phyloP scores from a whole-genome alignment of 2,329 filamentous ascomycete genomes.

The Sporothrix variecibatus region DNA sequence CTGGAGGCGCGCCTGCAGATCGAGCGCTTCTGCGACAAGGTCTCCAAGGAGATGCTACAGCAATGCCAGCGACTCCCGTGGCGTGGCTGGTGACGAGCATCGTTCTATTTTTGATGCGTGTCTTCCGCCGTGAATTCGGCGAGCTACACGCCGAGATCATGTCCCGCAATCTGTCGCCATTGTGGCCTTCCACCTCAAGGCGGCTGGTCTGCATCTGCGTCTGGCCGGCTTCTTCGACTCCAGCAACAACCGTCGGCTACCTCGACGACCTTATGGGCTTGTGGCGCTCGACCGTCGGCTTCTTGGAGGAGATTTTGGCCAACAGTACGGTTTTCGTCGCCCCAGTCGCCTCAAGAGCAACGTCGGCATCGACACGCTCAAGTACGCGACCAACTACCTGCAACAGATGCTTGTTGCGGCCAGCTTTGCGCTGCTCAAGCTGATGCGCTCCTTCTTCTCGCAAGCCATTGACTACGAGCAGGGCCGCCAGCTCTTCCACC shows the following conservation, averaged over 20 bases:
- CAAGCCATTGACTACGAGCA: conserved; percentile 69
- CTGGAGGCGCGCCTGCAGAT: conserved; percentile 69
- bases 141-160: conserved; percentile 64
- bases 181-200: conserved; percentile 67
- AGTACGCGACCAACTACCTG: conserved; percentile 73
- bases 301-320: conserved; percentile 66
- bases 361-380: conserved; percentile 57
- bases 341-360: conserved; percentile 48
- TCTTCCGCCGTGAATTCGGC: conserved; percentile 65
- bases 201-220: conserved; percentile 73
- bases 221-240: conserved; percentile 81
- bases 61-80: conserved; percentile 71
- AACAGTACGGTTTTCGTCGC: conserved; percentile 47
- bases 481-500: conserved; percentile 68
- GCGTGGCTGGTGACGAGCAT: conserved; percentile 67
- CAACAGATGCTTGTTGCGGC: conserved; percentile 85
- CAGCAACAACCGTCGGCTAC: conserved; percentile 68
- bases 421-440: conserved; percentile 74
- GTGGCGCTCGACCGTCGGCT: conserved; percentile 70
- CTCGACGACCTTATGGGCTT: conserved; percentile 73
- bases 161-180: conserved; percentile 59
- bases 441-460: conserved; percentile 76
- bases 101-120: conserved; percentile 65
- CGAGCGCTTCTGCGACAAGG: conserved; percentile 74
- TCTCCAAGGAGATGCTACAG: conserved; percentile 79